phyloP scores from a whole-genome alignment of 1,284 basidiomycete species.

The Amylostereum areolatum region DNA sequence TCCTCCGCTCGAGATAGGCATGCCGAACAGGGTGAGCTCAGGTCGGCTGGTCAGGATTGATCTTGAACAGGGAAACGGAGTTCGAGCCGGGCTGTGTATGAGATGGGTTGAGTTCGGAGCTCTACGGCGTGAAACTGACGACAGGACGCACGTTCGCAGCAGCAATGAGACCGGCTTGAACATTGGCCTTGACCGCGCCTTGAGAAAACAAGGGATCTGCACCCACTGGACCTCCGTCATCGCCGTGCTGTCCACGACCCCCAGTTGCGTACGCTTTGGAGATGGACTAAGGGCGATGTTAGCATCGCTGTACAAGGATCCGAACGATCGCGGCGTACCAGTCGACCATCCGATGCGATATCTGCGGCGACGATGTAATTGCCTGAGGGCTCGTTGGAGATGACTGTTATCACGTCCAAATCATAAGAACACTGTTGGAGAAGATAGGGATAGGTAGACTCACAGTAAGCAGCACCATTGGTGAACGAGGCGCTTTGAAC shows the following conservation, averaged over 20 bases:
- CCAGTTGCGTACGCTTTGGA: not conserved
- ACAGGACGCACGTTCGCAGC: not conserved
- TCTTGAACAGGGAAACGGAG: not conserved
- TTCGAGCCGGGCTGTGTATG: not conserved
- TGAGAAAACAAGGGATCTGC: not conserved
- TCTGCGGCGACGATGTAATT: not conserved
- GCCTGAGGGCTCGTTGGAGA: not conserved
- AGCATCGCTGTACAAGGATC: too few species aligned
- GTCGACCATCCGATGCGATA: not conserved
- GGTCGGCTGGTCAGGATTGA: not conserved
- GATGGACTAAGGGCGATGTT: too few species aligned
- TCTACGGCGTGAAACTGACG: not conserved
- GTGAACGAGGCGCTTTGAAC: not conserved
- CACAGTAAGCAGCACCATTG: constrained; percentile 9
- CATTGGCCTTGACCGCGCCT: not conserved
- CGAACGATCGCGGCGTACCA: not conserved
- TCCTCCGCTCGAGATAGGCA: not conserved
- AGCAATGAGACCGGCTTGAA: not conserved
- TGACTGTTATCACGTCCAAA: too few species aligned
- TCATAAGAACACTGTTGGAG: too few species aligned
- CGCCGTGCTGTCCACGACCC: not conserved
- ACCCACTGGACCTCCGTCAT: not conserved
- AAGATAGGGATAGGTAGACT: not conserved
- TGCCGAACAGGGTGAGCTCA: not conserved
- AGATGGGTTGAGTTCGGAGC: not conserved